Evolutionary conservation across 805 yeast genomes (phyloP).

Genomic region (Deakozyma indianensis): DNA sequence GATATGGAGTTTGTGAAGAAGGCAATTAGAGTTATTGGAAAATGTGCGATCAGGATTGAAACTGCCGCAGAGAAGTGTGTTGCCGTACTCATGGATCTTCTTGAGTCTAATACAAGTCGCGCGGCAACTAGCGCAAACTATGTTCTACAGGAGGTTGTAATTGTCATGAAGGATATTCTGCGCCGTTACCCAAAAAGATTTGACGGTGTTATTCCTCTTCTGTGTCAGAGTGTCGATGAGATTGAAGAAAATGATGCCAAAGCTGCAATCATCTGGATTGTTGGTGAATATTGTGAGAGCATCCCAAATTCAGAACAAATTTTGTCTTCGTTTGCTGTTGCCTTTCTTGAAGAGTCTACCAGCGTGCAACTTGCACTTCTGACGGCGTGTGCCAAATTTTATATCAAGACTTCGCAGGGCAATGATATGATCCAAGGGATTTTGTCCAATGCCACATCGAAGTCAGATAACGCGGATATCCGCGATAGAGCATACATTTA

Average conservation of each 20-base stretch:
- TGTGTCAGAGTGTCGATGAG: constrained; percentile 34
- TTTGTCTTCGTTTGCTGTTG: constrained; percentile 25
- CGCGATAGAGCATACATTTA: constrained; percentile 79
- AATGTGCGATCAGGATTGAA: constrained; percentile 66
- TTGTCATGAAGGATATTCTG: constrained; percentile 62
- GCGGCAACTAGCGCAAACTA: constrained; percentile 38
- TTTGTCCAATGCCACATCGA: constrained; percentile 60
- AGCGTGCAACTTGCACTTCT: constrained; percentile 67
- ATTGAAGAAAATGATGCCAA: constrained; percentile 76
- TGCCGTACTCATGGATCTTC: constrained; percentile 44
- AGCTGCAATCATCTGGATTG: constrained; percentile 68
- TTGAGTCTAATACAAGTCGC: constrained; percentile 36
- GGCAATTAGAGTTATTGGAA: constrained; percentile 82
- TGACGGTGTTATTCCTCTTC: constrained; percentile 32
- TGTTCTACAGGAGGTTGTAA: constrained; percentile 65
- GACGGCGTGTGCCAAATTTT: constrained; percentile 68
- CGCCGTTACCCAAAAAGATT: constrained; percentile 53
- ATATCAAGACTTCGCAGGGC: constrained; percentile 45
- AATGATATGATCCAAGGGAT: constrained; percentile 66
- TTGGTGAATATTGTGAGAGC: constrained; percentile 56
- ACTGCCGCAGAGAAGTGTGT: constrained; percentile 54
- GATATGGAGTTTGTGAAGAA: constrained; percentile 83
- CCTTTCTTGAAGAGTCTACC: constrained; percentile 51
- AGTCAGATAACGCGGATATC: constrained; percentile 69
- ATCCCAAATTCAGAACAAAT: constrained; percentile 31